Conservation (phyloP, 805 yeast species). For the Candida taoyuanica region DNA sequence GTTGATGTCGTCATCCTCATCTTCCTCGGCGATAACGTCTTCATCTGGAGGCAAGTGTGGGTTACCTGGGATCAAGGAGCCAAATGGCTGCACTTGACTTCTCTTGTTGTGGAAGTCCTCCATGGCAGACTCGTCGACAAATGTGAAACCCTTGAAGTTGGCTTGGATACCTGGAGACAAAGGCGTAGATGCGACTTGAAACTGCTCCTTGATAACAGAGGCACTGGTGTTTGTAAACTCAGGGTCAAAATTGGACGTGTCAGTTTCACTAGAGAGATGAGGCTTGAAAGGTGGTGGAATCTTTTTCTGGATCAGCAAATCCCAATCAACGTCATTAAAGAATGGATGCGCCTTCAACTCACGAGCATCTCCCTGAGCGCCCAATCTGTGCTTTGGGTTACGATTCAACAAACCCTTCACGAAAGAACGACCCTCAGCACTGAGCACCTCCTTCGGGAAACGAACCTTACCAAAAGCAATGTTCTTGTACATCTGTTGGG, state of each 20-base stretch:
- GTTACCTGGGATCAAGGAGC: slow-evolving; percentile 74
- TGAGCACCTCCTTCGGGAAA: slow-evolving; percentile 92
- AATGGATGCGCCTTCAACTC: slow-evolving; percentile 91
- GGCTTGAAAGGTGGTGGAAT: slow-evolving; percentile 98
- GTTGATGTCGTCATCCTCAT: slow-evolving; percentile 41
- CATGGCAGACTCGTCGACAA: slow-evolving; percentile 88
- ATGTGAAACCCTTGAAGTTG: slow-evolving; percentile 94
- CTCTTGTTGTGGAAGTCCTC: slow-evolving; percentile 66
- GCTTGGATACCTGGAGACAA: slow-evolving; percentile 93
- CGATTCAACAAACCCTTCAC: slow-evolving; percentile 93
- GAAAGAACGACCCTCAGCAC: slow-evolving; percentile 90
- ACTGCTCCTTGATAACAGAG: slow-evolving; percentile 66
- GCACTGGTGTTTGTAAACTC: slow-evolving; percentile 93
- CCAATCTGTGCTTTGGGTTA: slow-evolving; percentile 92
- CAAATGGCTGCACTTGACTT: slow-evolving; percentile 38
- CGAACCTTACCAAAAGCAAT: slow-evolving; percentile 98
- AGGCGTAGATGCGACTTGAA: slow-evolving; percentile 61
- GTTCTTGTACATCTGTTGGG: slow-evolving; percentile 98
- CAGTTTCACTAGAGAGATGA: slow-evolving; percentile 83
- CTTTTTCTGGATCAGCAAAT: slow-evolving; percentile 64
- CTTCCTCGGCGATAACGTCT: slow-evolving; percentile 74
- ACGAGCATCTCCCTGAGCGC: slow-evolving; percentile 86
- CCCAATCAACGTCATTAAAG: slow-evolving; percentile 91
- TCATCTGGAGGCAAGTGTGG: slow-evolving; percentile 80
- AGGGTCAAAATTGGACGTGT: slow-evolving; percentile 96